Percentiles rank a stretch among this genome's conserved stretches.
These are phyloP conservation scores for Ilyonectria robusta DNA, from an alignment of 2,329 filamentous ascomycete species.

Conservation along the genomic window DNA sequence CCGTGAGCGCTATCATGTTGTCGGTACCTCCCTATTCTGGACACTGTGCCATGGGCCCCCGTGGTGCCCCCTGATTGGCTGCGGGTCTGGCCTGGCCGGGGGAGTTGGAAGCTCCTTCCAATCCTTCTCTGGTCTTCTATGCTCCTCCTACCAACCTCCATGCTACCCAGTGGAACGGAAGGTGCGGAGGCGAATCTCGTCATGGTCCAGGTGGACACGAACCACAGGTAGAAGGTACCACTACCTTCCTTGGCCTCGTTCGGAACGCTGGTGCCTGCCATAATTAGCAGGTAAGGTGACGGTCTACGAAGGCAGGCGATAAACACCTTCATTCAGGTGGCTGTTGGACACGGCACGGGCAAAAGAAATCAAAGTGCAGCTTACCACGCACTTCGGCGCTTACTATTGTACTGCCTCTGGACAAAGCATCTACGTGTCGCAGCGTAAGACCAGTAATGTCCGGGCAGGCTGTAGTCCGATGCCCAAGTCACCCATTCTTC, in stretches of 20 bases:
- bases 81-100: neutral
- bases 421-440: neutral
- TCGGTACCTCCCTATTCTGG: constrained; percentile 20
- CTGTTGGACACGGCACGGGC: neutral
- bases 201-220: constrained; percentile 20
- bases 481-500: neutral
- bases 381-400: neutral
- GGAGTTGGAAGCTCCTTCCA: neutral
- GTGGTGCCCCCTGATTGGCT: neutral
- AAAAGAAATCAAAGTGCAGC: neutral
- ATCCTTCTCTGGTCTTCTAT: constrained; percentile 9
- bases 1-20: constrained; percentile 8
- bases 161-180: constrained; percentile 13
- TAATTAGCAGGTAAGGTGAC: neutral
- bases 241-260: neutral
- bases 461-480: neutral
- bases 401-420: neutral
- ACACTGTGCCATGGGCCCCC: constrained; percentile 21
- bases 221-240: neutral
- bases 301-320: neutral
- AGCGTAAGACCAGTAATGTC: neutral
- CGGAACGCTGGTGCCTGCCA: neutral
- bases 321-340: neutral
- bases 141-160: neutral
- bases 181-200: constrained; percentile 14